A percentile compares a stretch with the other conserved stretches of the same genome.
Evolutionary conservation across 352 stramenopile genomes (phyloP).

Genomic region (Phytophthora citricola): DNA sequence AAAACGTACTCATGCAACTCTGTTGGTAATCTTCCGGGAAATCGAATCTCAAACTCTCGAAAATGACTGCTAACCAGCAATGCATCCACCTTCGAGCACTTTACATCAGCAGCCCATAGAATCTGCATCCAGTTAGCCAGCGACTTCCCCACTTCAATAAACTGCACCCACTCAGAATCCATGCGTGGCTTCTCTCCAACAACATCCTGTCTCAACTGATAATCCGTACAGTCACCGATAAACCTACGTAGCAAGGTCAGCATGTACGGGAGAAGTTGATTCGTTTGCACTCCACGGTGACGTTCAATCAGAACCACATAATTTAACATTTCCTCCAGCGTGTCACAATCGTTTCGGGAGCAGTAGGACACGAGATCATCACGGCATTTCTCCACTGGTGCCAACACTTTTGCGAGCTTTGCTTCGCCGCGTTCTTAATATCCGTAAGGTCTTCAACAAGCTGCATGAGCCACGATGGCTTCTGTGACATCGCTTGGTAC

Average conservation of each 20-base stretch:
- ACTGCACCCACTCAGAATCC: no score
- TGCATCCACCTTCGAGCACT: slow-evolving; percentile 10
- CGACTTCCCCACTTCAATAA: not conserved
- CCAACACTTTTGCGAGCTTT: no score
- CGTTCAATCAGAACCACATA: slow-evolving; percentile 15
- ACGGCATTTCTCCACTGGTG: no score
- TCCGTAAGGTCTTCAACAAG: slow-evolving; percentile 17
- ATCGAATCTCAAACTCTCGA: slow-evolving; percentile 9
- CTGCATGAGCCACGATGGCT: slow-evolving; percentile 16
- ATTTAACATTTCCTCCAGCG: slow-evolving; percentile 13
- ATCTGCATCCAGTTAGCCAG: slow-evolving; percentile 10
- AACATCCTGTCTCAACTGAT: no score
- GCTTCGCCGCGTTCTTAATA: slow-evolving; percentile 6
- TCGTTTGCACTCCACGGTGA: slow-evolving; percentile 5
- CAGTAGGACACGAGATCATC: slow-evolving; percentile 5
- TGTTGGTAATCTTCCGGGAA: not conserved
- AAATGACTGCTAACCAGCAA: slow-evolving; percentile 5
- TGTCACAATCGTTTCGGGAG: slow-evolving; percentile 1
- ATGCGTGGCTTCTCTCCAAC: no score
- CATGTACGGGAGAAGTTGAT: slow-evolving; percentile 8
- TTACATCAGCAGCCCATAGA: not conserved
- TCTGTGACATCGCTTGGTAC: slow-evolving; percentile 13
- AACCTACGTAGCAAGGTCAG: slow-evolving; percentile 11
- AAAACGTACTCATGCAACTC: no score
- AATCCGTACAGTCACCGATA: no score